Conservation (phyloP, 176 grass and related monocot genomes). For the Aegilops longissima region DNA sequence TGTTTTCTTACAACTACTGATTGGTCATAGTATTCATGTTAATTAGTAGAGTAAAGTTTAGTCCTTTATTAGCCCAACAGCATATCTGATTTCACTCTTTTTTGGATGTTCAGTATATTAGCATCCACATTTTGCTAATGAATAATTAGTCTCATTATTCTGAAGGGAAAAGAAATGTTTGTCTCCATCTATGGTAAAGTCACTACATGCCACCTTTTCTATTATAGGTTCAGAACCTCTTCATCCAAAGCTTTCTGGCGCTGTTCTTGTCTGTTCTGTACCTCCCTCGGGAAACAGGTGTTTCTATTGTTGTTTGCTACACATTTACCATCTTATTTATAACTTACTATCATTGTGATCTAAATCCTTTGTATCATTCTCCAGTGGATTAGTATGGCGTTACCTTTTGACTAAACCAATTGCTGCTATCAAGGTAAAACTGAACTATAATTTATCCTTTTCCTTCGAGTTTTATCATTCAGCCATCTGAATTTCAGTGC, state of each 20-base stretch:
- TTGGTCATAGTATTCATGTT: not conserved
- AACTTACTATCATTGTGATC: conserved; percentile 21
- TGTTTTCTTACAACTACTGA: not conserved
- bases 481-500: conserved; percentile 16
- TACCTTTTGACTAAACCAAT: conserved; percentile 86
- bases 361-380: conserved; percentile 26
- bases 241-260: conserved; percentile 63
- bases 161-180: not conserved
- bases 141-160: not conserved
- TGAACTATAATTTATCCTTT: not conserved
- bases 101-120: not conserved
- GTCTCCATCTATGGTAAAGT: conserved; percentile 18
- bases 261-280: conserved; percentile 84
- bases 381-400: conserved; percentile 84
- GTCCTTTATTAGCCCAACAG: conserved; percentile 15
- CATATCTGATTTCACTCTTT: not conserved
- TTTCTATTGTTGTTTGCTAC: not conserved
- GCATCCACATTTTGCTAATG: not conserved
- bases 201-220: conserved; percentile 15
- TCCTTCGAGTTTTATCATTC: conserved; percentile 4
- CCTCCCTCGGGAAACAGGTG: conserved; percentile 95
- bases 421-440: conserved; percentile 85
- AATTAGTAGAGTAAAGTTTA: not conserved
- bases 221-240: conserved; percentile 24
- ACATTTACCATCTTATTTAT: not conserved